Evolutionary conservation across 208 protist species (phyloP).

Genomic region (Trypanosoma boissoni): DNA sequence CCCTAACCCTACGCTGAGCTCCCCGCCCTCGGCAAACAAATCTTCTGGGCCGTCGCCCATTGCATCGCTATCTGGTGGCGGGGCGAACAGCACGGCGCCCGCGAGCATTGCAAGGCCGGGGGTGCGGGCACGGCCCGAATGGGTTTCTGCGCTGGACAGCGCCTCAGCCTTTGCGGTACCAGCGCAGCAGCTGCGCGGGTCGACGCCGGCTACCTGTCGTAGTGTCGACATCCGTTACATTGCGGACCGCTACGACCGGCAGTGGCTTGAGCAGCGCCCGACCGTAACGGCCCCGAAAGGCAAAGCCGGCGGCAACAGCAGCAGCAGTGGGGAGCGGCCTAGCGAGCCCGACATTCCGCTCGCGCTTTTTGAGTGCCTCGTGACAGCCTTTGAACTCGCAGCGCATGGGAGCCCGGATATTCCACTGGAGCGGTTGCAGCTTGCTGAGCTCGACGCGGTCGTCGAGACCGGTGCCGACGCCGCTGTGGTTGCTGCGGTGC

Average conservation of each 20-base stretch:
- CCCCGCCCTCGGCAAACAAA: background rate
- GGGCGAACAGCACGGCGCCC: constrained; percentile 31
- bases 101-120: constrained; percentile 57
- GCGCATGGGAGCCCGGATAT: constrained; percentile 41
- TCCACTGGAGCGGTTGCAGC: constrained; percentile 38
- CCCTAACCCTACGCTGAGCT: background rate
- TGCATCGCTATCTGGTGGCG: constrained; percentile 9
- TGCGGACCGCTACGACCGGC: constrained; percentile 57
- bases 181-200: constrained; percentile 24
- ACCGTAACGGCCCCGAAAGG: too few relatives aligned
- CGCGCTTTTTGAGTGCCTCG: constrained; percentile 50
- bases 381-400: constrained; percentile 61
- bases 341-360: constrained; percentile 19
- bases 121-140: constrained; percentile 44
- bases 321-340: too few relatives aligned
- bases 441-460: constrained; percentile 24
- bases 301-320: constrained; percentile 27
- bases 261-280: constrained; percentile 44
- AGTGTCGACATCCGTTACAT: constrained; percentile 37
- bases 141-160: constrained; percentile 34
- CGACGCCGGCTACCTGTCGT: constrained; percentile 9
- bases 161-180: constrained; percentile 38
- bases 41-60: background rate
- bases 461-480: constrained; percentile 21
- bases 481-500: constrained; percentile 47